Evolutionary conservation across 192 early-diverging fungal genomes (phyloP), one percentile per base, ranked within the genome.

Genomic region (Coemansia sp.): DNA sequence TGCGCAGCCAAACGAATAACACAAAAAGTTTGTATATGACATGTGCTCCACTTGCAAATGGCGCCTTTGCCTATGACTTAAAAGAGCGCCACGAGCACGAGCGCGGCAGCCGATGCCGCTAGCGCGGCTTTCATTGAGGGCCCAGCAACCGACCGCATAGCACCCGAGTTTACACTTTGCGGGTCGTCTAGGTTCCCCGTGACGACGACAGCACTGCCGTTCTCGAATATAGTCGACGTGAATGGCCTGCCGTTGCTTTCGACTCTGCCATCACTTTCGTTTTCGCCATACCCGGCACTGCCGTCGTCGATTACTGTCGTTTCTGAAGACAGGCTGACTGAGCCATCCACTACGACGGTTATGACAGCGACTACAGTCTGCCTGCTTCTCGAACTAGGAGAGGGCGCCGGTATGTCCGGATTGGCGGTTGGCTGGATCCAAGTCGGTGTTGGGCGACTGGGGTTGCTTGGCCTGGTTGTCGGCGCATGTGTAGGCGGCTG

Each of bases 291-390:
- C 41, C 53, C 55, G 0, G 53, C 64, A 12, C 20, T 62, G 24
- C 43, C 43, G 52, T 81, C 63, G 44, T 74, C 72, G 24, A 65
- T 33, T 15, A 74, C 69, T 3, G 61, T 66, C 8, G 80, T 82
- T 12, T 69, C 46, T 29, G 75, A 62, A 0, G 80, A 82, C 11
- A 76, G 44, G 39, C 57, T 52, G 4, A 64, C 57, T 34, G 69
- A 43, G 18, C 80, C 75, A 38, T 73, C 68, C n/a, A 82, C 80
- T 22, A 77, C 66, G 20, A 77, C 80, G 2, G 80, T 82, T 11
- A 68, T 64, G 7, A 82, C 58, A 10, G 69, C 66, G 34, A 82
- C 60, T 13, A 82, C 80, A 0, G 80, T 82, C 31, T 71, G 72
- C 16, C 57, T 83, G 38, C 65, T 66, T 18, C 40, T 40, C 5